phyloP scores from a whole-genome alignment of 257 asterid species.

The Plantago major region DNA sequence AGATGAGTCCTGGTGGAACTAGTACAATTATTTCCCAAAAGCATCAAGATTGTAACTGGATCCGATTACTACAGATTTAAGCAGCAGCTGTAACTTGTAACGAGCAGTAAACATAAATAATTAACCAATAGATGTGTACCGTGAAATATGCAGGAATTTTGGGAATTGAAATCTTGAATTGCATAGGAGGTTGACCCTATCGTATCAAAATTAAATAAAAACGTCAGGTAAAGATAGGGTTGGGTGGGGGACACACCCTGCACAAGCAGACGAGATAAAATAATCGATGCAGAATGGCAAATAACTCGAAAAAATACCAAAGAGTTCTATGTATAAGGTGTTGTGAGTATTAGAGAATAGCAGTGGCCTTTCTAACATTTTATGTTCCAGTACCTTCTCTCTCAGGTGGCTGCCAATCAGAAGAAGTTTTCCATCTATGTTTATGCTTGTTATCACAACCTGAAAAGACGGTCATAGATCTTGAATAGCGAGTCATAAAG shows the following conservation, averaged over 20 bases:
- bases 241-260: too few relatives aligned
- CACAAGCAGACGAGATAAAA: too few relatives aligned
- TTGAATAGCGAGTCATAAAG: background rate
- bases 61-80: too few relatives aligned
- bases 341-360: too few relatives aligned
- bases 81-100: too few relatives aligned
- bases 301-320: too few relatives aligned
- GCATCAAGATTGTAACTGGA: too few relatives aligned
- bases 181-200: constrained; percentile 77
- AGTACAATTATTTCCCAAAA: too few relatives aligned
- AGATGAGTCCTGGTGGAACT: too few relatives aligned
- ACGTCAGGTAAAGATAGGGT: background rate
- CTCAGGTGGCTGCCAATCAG: constrained; percentile 88
- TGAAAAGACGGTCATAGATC: constrained; percentile 28
- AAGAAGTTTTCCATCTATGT: constrained; percentile 70
- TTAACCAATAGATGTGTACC: constrained; percentile 33
- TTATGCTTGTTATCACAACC: constrained; percentile 96
- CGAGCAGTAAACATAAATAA: too few relatives aligned
- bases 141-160: constrained; percentile 98
- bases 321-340: too few relatives aligned
- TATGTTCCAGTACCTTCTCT: constrained; percentile 54
- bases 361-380: background rate
- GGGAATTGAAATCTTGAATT: constrained; percentile 80
- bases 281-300: too few relatives aligned
- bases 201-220: constrained; percentile 27